phyloP scores from a whole-genome alignment of 257 asterid genomes.

The Misopates orontium region DNA sequence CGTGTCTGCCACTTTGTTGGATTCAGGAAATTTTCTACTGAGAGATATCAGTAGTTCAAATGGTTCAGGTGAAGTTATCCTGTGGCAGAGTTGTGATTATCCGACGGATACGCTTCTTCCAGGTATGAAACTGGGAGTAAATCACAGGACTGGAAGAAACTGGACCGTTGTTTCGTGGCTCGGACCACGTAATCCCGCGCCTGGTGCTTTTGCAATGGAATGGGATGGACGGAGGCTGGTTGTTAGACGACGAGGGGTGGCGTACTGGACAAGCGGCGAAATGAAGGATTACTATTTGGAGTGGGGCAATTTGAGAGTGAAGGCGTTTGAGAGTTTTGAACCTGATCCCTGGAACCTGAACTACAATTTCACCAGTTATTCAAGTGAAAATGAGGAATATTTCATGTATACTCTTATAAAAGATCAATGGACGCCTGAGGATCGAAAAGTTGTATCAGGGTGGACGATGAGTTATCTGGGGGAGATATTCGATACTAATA shows the following conservation, averaged over 20 bases:
- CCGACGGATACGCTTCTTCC: constrained; percentile 60
- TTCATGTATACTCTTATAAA: constrained; percentile 22
- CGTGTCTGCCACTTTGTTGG: constrained; percentile 34
- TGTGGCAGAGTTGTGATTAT: constrained; percentile 63
- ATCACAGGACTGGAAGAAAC: constrained; percentile 36
- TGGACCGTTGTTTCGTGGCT: constrained; percentile 58
- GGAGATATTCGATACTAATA: background rate
- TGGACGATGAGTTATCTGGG: constrained; percentile 29
- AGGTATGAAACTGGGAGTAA: constrained; percentile 53
- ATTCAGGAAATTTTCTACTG: constrained; percentile 46
- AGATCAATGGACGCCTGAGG: constrained; percentile 8
- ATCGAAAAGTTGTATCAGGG: constrained; percentile 13
- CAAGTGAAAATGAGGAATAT: constrained; percentile 23
- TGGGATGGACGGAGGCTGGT: constrained; percentile 36
- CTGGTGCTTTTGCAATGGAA: constrained; percentile 52
- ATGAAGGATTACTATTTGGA: constrained; percentile 24
- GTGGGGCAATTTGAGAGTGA: too few relatives aligned
- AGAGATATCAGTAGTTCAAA: constrained; percentile 1
- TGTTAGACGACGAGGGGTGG: constrained; percentile 31
- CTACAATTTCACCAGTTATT: constrained; percentile 27
- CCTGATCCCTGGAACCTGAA: constrained; percentile 4
- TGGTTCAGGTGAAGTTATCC: background rate
- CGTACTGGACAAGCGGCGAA: constrained; percentile 42
- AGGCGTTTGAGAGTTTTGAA: constrained; percentile 19
- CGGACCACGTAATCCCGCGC: constrained; percentile 22